phyloP scores from a whole-genome alignment of 2,329 filamentous ascomycete species.

The Ramularia endophylla region DNA sequence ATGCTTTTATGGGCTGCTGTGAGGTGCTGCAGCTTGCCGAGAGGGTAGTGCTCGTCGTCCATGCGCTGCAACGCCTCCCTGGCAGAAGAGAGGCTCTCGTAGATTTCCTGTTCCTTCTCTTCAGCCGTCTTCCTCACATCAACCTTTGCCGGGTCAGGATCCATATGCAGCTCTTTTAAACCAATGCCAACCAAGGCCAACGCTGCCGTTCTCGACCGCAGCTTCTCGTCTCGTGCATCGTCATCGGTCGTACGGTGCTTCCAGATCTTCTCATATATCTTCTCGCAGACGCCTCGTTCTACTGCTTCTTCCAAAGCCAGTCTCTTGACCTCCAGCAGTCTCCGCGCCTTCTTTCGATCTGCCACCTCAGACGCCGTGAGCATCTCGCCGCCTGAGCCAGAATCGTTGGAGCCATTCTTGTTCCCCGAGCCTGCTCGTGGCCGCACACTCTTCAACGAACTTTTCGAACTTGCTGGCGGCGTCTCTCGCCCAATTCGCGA shows the following conservation, averaged over 20 bases:
- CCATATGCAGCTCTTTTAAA: slow-evolving; percentile 74
- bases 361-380: slow-evolving; percentile 80
- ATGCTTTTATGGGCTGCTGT: slow-evolving; percentile 90
- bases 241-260: slow-evolving; percentile 87
- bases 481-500: slow-evolving; percentile 65
- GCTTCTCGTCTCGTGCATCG: slow-evolving; percentile 88
- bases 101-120: slow-evolving; percentile 58
- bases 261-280: slow-evolving; percentile 75
- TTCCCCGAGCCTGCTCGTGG: slow-evolving; percentile 34
- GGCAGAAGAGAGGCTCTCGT: slow-evolving; percentile 65
- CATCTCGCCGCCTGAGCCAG: slow-evolving; percentile 56
- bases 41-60: slow-evolving; percentile 78
- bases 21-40: slow-evolving; percentile 85
- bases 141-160: slow-evolving; percentile 55
- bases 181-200: slow-evolving; percentile 88
- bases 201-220: slow-evolving; percentile 89
- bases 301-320: slow-evolving; percentile 81
- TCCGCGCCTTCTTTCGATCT: slow-evolving; percentile 70
- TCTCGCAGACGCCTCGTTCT: slow-evolving; percentile 57
- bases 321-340: slow-evolving; percentile 70
- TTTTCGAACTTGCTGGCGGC: slow-evolving; percentile 53
- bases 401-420: slow-evolving; percentile 32
- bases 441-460: slow-evolving; percentile 44
- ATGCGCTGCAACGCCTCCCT: slow-evolving; percentile 65
- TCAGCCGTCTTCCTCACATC: slow-evolving; percentile 51